These are phyloP conservation scores for Puccinia polysora DNA, from an alignment of 1,284 basidiomycete genomes.

Conservation along the genomic window DNA sequence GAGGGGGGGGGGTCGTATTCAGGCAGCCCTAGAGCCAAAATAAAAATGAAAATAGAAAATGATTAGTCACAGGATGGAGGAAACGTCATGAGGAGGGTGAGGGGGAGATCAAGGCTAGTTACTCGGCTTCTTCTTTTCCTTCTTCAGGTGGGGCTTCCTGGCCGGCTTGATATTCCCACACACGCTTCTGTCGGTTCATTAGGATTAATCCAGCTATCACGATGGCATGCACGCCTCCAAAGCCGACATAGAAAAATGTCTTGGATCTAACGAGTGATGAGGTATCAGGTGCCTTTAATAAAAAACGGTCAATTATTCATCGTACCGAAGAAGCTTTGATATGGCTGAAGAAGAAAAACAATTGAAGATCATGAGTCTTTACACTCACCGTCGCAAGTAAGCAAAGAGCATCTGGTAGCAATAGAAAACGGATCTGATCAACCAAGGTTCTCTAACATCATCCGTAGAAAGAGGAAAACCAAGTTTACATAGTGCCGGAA, in stretches of 20 bases:
- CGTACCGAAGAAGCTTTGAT: too few relatives aligned
- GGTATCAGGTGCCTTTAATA: constrained; percentile 14
- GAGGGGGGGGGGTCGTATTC: too few relatives aligned
- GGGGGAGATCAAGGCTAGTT: too few relatives aligned
- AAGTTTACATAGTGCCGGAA: constrained; percentile 30
- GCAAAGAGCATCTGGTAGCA: neutral
- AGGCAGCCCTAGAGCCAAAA: too few relatives aligned
- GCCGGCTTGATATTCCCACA: constrained; percentile 13
- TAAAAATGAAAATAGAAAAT: too few relatives aligned
- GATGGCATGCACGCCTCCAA: constrained; percentile 25
- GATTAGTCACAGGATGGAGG: too few relatives aligned
- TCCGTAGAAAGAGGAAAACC: too few relatives aligned
- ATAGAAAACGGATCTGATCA: too few relatives aligned
- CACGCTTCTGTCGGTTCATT: constrained; percentile 4
- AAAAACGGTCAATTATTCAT: neutral
- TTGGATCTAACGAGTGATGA: constrained; percentile 19
- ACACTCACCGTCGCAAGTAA: neutral
- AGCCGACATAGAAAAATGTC: constrained; percentile 25
- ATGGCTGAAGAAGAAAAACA: too few relatives aligned
- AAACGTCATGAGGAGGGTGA: too few relatives aligned
- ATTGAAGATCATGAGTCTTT: neutral
- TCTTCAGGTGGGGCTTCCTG: neutral
- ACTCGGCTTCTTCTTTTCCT: neutral
- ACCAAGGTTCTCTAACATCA: too few relatives aligned
- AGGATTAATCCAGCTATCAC: constrained; percentile 8